Evolutionary conservation across 2,329 filamentous ascomycete genomes (phyloP).

Genomic region (Rhexocercosporidium sp.): DNA sequence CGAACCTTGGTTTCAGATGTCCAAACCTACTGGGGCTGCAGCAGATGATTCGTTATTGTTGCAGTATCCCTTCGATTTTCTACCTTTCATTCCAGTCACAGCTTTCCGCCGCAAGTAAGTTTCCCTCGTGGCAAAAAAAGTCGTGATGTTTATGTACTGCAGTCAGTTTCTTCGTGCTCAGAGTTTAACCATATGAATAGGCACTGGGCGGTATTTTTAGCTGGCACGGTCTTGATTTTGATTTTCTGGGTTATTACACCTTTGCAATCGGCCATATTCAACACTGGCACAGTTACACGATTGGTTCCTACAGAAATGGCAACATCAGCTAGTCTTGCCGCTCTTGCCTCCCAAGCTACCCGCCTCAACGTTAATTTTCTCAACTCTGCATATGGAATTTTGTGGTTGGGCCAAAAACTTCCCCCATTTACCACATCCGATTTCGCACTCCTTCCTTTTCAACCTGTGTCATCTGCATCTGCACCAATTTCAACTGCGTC

Average conservation of each 20-base stretch:
- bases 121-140: no score
- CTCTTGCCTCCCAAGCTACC: conserved; percentile 40
- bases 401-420: conserved; percentile 51
- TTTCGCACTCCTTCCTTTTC: conserved; percentile 52
- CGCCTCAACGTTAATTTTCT: conserved; percentile 46
- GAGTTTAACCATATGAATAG: conserved; percentile 36
- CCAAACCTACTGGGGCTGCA: conserved; percentile 48
- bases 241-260: conserved; percentile 62
- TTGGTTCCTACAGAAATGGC: conserved; percentile 18
- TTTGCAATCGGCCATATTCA: conserved; percentile 59
- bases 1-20: conserved; percentile 65
- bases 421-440: conserved; percentile 51
- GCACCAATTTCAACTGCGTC: neutral
- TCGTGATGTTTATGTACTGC: no score
- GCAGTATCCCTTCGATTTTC: conserved; percentile 58
- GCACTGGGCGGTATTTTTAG: conserved; percentile 59
- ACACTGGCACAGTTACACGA: conserved; percentile 42
- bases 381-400: conserved; percentile 52
- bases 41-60: conserved; percentile 55
- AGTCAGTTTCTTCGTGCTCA: no score
- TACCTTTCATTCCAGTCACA: conserved; percentile 49
- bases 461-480: no score
- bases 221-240: conserved; percentile 53
- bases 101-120: conserved; percentile 43
- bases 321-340: conserved; percentile 36